Base-by-base conservation (phyloP, 768 basidiomycete species). In the Cystobasidium tubakii region DNA sequence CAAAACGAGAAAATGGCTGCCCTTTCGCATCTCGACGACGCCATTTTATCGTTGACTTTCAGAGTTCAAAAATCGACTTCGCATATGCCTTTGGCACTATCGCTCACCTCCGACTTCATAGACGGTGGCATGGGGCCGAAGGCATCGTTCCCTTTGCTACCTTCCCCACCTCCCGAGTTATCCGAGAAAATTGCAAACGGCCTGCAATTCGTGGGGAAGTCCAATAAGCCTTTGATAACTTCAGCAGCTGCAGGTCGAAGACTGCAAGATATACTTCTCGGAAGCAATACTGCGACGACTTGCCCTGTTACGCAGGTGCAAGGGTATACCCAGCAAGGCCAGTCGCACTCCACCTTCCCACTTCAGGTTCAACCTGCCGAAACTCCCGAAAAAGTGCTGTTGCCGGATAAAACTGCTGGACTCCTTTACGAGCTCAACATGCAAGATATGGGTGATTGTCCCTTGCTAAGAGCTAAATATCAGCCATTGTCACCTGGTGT, bases 1-100 rank as follows among this genome's bases (percentile, higher is more conserved):
- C 69, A 71, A 25, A 55, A 15, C 50, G 69, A 34, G 9, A 29
- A 53, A 15, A 10, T 71, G 36, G 29, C 53, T 54, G 31, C 29
- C 25, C 55, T 71, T 10, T 36, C 55, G 42, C 12, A 7, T 6
- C 29, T 46, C 33, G 10, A 25, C 29, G 66, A 50, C 7, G 46
- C 3, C 21, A n/a, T 50, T 15, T 19, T 50, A 15, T 50, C 46
- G 9, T 9, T 50, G 21, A 50, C 10, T 4, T 50, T 50, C 21
- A 50, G n/a, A 50, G 46, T 21, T 50, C 46, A 50, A 50, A 50
- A 50, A 21, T 21, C 7, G 46, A 9, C 46, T 50, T 3, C 10
- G 46, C 46, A n/a, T 9, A 6, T 15, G 46, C 46, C 46, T 12
- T n/a, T 50, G 46, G 4, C 46, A 9, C 21, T n/a, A 21, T 50